A percentile compares a stretch with the other conserved stretches of the same genome.
Conservation (phyloP, 495 filamentous ascomycete species). For the Letharia lupina region DNA sequence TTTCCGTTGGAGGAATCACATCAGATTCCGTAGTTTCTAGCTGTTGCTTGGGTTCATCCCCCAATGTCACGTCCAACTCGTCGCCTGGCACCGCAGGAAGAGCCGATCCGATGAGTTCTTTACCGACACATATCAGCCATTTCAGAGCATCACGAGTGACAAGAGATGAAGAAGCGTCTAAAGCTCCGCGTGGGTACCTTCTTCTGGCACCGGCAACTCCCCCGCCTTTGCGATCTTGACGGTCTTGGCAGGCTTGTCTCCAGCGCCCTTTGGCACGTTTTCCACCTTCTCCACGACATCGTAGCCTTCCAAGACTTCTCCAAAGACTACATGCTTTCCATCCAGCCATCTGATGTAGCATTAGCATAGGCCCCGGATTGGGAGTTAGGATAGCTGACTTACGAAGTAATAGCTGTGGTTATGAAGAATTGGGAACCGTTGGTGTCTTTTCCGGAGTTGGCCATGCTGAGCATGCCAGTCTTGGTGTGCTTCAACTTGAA, state of each 20-base stretch:
- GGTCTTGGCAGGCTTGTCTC: slow-evolving; percentile 64
- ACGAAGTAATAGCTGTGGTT: slow-evolving; percentile 76
- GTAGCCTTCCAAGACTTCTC: slow-evolving; percentile 85
- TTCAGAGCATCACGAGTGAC: slow-evolving; percentile 23
- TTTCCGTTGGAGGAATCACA: slow-evolving; percentile 23
- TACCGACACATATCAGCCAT: slow-evolving; percentile 34
- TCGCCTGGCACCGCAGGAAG: slow-evolving; percentile 29
- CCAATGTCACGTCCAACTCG: slow-evolving; percentile 33
- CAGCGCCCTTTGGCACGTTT: slow-evolving; percentile 57
- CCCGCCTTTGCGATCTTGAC: slow-evolving; percentile 94
- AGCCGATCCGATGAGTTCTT: slow-evolving; percentile 32
- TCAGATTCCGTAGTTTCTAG: slow-evolving; percentile 23
- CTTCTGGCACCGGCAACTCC: slow-evolving; percentile 75
- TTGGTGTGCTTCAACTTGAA: slow-evolving; percentile 92
- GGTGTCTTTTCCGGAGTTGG: slow-evolving; percentile 94
- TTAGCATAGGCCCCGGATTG: slow-evolving; percentile 25
- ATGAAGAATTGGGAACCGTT: slow-evolving; percentile 99
- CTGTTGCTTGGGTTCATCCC: slow-evolving; percentile 17
- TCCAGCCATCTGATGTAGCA: slow-evolving; percentile 64
- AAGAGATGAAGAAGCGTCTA: slow-evolving; percentile 43
- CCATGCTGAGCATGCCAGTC: slow-evolving; percentile 58
- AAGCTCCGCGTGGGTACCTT: slow-evolving; percentile 98
- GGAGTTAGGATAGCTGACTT: slow-evolving; percentile 30
- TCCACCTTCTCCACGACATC: slow-evolving; percentile 86
- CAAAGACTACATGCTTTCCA: slow-evolving; percentile 84